Evolutionary conservation across 2,329 filamentous ascomycete species (phyloP).

Genomic region (Parasarocladium wereldwijsianum): DNA sequence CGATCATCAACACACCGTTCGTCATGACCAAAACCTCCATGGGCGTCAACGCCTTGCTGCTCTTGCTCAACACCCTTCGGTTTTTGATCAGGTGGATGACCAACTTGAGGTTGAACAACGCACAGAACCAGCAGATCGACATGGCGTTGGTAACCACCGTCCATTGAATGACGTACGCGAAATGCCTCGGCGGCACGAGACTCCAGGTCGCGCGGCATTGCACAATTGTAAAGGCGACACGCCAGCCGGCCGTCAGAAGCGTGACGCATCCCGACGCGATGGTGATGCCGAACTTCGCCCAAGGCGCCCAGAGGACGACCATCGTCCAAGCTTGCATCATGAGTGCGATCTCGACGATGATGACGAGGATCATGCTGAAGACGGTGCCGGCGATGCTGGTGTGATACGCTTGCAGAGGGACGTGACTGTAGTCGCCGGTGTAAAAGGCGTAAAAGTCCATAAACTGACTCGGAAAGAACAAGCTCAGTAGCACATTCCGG

Average conservation of each 20-base stretch:
- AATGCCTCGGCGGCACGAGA: conserved; percentile 9
- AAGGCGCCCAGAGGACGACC: conserved; percentile 29
- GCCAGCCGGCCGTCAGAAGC: conserved; percentile 16
- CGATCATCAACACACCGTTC: conserved; percentile 39
- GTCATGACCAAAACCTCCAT: conserved; percentile 42
- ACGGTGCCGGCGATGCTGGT: conserved; percentile 23
- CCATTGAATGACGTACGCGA: conserved; percentile 23
- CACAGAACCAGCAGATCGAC: conserved; percentile 37
- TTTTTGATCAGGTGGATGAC: conserved; percentile 31
- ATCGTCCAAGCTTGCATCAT: conserved; percentile 38
- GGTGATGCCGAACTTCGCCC: conserved; percentile 17
- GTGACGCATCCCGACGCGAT: conserved; percentile 20
- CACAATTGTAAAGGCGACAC: conserved; percentile 19
- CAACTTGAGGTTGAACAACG: conserved; percentile 38
- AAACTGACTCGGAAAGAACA: conserved; percentile 47
- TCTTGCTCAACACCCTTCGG: conserved; percentile 28
- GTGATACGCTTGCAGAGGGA: conserved; percentile 24
- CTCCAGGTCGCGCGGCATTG: conserved; percentile 19
- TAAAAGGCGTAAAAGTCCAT: conserved; percentile 47
- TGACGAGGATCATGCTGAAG: conserved; percentile 27
- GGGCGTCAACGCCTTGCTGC: conserved; percentile 24
- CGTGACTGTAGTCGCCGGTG: conserved; percentile 34
- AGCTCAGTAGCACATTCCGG: conserved; percentile 39
- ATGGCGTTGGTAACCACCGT: conserved; percentile 24
- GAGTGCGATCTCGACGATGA: conserved; percentile 31